These are phyloP conservation scores for Candida glaebosa DNA, from an alignment of 805 yeast species.

Conservation along the genomic window DNA sequence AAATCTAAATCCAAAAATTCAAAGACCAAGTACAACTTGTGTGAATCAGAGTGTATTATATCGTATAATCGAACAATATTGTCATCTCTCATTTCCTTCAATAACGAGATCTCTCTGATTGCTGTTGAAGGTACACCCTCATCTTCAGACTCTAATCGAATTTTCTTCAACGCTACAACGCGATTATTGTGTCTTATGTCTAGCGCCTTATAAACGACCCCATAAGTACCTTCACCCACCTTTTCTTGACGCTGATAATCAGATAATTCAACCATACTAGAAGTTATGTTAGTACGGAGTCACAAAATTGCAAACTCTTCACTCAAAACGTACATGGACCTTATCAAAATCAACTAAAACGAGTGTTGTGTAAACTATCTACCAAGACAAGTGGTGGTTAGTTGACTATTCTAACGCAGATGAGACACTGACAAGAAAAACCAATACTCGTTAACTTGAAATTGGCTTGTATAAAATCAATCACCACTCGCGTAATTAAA, in stretches of 20 bases:
- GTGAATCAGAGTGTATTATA: constrained; percentile 91
- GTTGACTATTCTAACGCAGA: background rate
- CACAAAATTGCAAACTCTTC: background rate
- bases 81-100: constrained; percentile 91
- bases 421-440: background rate
- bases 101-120: constrained; percentile 88
- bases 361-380: background rate
- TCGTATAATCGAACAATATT: constrained; percentile 89
- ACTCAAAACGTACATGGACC: background rate
- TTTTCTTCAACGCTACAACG: constrained; percentile 93
- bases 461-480: background rate
- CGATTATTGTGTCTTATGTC: constrained; percentile 87
- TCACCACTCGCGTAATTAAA: background rate
- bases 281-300: background rate
- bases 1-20: constrained; percentile 93
- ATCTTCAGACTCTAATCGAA: constrained; percentile 91
- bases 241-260: constrained; percentile 94
- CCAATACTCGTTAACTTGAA: background rate
- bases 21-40: constrained; percentile 87
- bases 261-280: constrained; percentile 74
- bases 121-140: constrained; percentile 99
- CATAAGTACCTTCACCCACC: constrained; percentile 97
- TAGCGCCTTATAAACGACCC: constrained; percentile 95
- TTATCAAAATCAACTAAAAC: background rate
- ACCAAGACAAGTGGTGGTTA: background rate